phyloP scores from a whole-genome alignment of 192 early-diverging fungal species.

The Coemansia sp. region DNA sequence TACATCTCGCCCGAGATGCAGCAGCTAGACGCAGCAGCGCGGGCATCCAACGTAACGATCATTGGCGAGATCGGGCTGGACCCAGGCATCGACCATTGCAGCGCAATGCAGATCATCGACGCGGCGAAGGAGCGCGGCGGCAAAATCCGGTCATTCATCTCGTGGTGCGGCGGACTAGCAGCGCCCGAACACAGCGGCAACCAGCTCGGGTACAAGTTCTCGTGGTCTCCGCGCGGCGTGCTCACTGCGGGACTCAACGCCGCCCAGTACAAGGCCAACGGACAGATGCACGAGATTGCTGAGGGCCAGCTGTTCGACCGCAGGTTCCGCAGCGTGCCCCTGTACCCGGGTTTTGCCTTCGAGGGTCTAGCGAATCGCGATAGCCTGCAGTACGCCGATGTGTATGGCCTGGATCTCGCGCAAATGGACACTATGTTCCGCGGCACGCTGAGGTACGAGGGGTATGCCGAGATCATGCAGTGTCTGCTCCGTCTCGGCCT shows the following conservation, averaged over 20 bases:
- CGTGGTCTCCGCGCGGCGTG: slow-evolving; percentile 92
- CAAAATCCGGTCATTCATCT: slow-evolving; percentile 79
- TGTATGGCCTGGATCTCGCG: slow-evolving; percentile 79
- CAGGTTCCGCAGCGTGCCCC: slow-evolving; percentile 72
- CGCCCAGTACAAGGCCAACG: slow-evolving; percentile 79
- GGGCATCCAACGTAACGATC: slow-evolving; percentile 80
- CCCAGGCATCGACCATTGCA: slow-evolving; percentile 98
- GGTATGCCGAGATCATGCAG: slow-evolving; percentile 88
- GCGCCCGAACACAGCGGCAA: slow-evolving; percentile 93
- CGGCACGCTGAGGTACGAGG: slow-evolving; percentile 92
- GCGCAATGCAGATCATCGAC: slow-evolving; percentile 95
- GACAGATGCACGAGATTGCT: slow-evolving; percentile 65
- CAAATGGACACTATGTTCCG: slow-evolving; percentile 91
- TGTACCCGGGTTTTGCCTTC: slow-evolving; percentile 87
- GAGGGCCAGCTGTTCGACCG: slow-evolving; percentile 70
- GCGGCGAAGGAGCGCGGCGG: slow-evolving; percentile 78
- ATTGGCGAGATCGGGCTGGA: slow-evolving; percentile 99
- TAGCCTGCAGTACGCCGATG: slow-evolving; percentile 84
- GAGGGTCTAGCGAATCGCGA: slow-evolving; percentile 97
- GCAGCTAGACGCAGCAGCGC: slow-evolving; percentile 72
- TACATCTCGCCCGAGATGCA: slow-evolving; percentile 95
- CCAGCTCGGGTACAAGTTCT: slow-evolving; percentile 95
- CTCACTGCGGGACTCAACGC: slow-evolving; percentile 86
- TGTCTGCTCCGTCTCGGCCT: slow-evolving; percentile 79
- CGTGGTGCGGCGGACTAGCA: slow-evolving; percentile 95